These are phyloP conservation scores for Eucalyptus cloeziana DNA, from an alignment of 345 rosid species.

Conservation along the genomic window DNA sequence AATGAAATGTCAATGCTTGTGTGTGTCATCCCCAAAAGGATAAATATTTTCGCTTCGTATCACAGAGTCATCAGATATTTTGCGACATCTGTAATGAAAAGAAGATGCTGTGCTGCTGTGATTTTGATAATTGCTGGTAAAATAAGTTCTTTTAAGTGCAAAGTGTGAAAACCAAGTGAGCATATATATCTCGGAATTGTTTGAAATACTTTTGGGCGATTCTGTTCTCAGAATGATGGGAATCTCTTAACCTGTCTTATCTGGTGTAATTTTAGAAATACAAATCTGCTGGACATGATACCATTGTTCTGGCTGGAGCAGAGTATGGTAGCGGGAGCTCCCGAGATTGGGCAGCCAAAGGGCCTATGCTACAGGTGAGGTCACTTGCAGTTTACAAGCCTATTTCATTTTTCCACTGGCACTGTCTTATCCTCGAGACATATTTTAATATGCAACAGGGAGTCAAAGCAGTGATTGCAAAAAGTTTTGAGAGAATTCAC, in stretches of 20 bases:
- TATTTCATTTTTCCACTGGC: not conserved
- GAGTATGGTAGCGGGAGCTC: conserved; percentile 99
- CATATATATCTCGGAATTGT: not conserved
- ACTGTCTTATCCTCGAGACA: not conserved
- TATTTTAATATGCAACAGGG: conserved; percentile 40
- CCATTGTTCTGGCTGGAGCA: conserved; percentile 91
- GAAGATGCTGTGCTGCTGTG: not conserved
- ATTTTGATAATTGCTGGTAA: not conserved
- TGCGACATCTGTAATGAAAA: not conserved
- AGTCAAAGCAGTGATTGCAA: conserved; percentile 92
- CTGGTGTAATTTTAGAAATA: conserved; percentile 44
- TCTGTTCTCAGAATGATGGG: not conserved
- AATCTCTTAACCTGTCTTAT: not conserved
- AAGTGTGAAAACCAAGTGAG: not conserved
- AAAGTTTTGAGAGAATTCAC: conserved; percentile 98
- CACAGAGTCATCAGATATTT: not conserved
- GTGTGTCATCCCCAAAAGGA: not conserved
- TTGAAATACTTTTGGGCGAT: not conserved
- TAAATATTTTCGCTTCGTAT: not conserved
- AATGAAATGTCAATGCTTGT: not conserved
- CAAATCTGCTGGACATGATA: conserved; percentile 63
- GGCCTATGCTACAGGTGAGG: conserved; percentile 87
- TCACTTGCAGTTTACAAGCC: not conserved
- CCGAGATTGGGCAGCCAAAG: conserved; percentile 99
- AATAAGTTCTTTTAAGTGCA: not conserved